Conservation (phyloP, 2,329 filamentous ascomycete species). For the Trichoderma breve region DNA sequence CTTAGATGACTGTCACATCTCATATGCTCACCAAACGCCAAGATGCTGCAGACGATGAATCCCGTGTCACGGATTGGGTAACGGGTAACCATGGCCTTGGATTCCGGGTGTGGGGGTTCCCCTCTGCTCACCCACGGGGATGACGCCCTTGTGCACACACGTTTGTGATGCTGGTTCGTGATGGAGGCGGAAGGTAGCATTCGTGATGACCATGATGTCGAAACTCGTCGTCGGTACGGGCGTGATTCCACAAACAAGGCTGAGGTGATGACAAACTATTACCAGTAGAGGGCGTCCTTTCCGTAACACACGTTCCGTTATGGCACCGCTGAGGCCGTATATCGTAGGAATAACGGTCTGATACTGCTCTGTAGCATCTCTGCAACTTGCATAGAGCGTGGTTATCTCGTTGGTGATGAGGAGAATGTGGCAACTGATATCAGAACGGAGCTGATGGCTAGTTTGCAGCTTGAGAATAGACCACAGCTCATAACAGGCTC, state of each 20-base stretch:
- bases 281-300: neutral
- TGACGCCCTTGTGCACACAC: neutral
- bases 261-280: neutral
- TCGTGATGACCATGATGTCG: neutral
- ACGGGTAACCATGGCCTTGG: slow-evolving; percentile 17
- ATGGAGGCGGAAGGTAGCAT: neutral
- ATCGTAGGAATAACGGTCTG: neutral
- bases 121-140: neutral
- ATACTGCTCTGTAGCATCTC: neutral
- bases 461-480: neutral
- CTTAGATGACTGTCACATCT: slow-evolving; percentile 4
- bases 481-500: too few relatives aligned
- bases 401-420: neutral
- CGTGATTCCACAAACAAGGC: neutral
- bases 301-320: neutral
- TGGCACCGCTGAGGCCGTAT: neutral
- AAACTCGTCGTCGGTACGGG: neutral
- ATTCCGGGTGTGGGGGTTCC: slow-evolving; percentile 17
- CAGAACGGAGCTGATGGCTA: neutral
- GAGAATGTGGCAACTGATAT: neutral
- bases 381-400: neutral
- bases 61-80: slow-evolving; percentile 16
- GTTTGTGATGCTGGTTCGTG: neutral
- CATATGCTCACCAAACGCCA: neutral
- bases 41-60: slow-evolving; percentile 6